Evolutionary conservation across 495 filamentous ascomycete genomes (phyloP), one percentile per base, ranked within the genome.

Genomic region (Hypoxylon intermedium): DNA sequence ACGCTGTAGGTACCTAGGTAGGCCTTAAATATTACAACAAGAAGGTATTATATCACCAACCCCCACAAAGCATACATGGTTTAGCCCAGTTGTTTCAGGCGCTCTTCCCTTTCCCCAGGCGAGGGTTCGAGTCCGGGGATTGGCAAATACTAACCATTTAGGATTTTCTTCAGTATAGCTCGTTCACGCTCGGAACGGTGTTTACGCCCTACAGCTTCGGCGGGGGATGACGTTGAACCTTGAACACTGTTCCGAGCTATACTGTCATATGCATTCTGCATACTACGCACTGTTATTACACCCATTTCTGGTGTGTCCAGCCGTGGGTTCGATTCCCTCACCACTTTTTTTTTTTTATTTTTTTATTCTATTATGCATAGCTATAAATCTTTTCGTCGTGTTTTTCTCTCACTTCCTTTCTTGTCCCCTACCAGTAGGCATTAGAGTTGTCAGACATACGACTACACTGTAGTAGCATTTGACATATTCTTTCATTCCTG

Each of bases 201-300:
- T 46, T 46, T 46, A 46, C 43, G 13, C 26, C 26, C 9, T 46
- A 3, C 24, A n/a, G 43, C 43, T 46, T 46, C 43, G 43, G 43
- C 43, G n/a, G 43, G 43, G 26, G 43, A 46, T 26, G 24, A 46
- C 26, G 1, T 31, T 44, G 41, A 28, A 46, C 24, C 24, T 40
- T 19, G 19, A 24, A 46, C 26, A 30, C 26, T 46, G 24, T 46
- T 46, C 24, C 12, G 43, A 46, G 43, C 43, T 31, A 46, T 46
- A 46, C 43, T 31, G 24, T 30, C 26, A 43, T 21, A 2, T 26
- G 7, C 3, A 26, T 26, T 3, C 4, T 26, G 7, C 24, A 26
- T 26, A 44, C 20, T 30, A 7, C 24, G 43, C 1, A 46, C 43
- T 46, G 23, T 46, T 26, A 3, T 46, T 46, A 46, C 43, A 11